phyloP scores from a whole-genome alignment of 2,329 filamentous ascomycete species.

The Meredithiella fracta region DNA sequence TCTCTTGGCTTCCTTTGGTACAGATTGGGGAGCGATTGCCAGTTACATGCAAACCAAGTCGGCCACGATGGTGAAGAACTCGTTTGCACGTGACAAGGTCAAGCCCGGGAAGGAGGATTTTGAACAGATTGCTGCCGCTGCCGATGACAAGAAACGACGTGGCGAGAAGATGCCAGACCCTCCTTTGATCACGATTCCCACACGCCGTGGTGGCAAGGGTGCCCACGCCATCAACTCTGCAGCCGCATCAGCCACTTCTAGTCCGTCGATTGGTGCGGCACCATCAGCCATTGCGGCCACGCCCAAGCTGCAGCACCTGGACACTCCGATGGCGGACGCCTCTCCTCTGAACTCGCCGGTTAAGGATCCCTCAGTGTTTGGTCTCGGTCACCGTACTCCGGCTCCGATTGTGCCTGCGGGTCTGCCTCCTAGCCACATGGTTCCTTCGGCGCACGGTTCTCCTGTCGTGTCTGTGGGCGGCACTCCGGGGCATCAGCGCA shows the following conservation, averaged over 20 bases:
- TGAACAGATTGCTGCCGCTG: slow-evolving; percentile 42
- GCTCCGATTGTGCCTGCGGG: neutral
- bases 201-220: slow-evolving; percentile 24
- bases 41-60: slow-evolving; percentile 71
- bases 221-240: slow-evolving; percentile 13
- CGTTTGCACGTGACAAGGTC: slow-evolving; percentile 47
- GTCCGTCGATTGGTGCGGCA: slow-evolving; percentile 4
- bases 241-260: slow-evolving; percentile 4
- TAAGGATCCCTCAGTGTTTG: neutral
- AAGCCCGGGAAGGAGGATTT: slow-evolving; percentile 37
- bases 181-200: slow-evolving; percentile 31
- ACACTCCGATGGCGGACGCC: slow-evolving; percentile 10
- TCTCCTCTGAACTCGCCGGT: slow-evolving; percentile 8
- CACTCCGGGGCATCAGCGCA: slow-evolving; percentile 2
- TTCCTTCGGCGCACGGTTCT: neutral
- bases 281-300: slow-evolving; percentile 5
- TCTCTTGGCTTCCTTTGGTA: slow-evolving; percentile 58
- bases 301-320: slow-evolving; percentile 7
- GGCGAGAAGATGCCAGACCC: slow-evolving; percentile 45
- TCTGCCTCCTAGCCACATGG: neutral
- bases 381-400: neutral
- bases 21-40: slow-evolving; percentile 61
- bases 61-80: slow-evolving; percentile 69
- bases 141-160: slow-evolving; percentile 37
- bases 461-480: neutral